Evolutionary conservation across 768 basidiomycete species (phyloP).

Genomic region (Amanita pseudoporphyria): DNA sequence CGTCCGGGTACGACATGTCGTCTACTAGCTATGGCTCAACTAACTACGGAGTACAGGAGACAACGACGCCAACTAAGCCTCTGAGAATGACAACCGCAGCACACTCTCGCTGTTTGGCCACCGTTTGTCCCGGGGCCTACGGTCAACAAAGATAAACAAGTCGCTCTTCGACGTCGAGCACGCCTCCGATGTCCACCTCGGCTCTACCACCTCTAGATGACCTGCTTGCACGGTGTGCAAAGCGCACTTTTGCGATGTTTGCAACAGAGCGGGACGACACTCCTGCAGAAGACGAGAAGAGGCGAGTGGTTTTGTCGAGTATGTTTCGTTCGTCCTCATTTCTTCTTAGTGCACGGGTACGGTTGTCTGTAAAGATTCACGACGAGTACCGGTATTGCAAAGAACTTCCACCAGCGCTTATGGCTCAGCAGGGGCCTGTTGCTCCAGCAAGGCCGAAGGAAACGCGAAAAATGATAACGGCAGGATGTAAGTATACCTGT

Average conservation of each 20-base stretch:
- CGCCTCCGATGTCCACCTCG: slow-evolving; percentile 29
- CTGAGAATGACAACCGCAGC: background rate
- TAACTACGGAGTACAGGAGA: slow-evolving; percentile 25
- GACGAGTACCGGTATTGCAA: slow-evolving; percentile 87
- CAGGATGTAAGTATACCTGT: slow-evolving; percentile 43
- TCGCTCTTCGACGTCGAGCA: slow-evolving; percentile 5
- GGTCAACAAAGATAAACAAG: slow-evolving; percentile 17
- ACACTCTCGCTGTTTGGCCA: slow-evolving; percentile 4
- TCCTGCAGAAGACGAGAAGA: slow-evolving; percentile 59
- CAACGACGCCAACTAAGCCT: slow-evolving; percentile 6
- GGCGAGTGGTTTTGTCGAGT: slow-evolving; percentile 26
- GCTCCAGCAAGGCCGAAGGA: slow-evolving; percentile 70
- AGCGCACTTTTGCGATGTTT: slow-evolving; percentile 66
- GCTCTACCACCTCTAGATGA: slow-evolving; percentile 60
- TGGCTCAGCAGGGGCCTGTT: slow-evolving; percentile 73
- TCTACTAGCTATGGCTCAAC: slow-evolving; percentile 18
- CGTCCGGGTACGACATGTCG: slow-evolving; percentile 29
- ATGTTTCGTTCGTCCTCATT: background rate
- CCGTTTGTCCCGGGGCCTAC: background rate
- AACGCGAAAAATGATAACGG: slow-evolving; percentile 58
- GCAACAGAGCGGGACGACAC: slow-evolving; percentile 52
- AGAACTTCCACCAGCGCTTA: slow-evolving; percentile 70
- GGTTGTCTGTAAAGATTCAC: slow-evolving; percentile 75
- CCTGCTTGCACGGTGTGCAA: slow-evolving; percentile 53
- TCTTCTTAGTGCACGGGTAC: slow-evolving; percentile 48